These are phyloP conservation scores for Talaromyces sp. DNA, from an alignment of 2,329 filamentous ascomycete genomes.

Conservation along the genomic window DNA sequence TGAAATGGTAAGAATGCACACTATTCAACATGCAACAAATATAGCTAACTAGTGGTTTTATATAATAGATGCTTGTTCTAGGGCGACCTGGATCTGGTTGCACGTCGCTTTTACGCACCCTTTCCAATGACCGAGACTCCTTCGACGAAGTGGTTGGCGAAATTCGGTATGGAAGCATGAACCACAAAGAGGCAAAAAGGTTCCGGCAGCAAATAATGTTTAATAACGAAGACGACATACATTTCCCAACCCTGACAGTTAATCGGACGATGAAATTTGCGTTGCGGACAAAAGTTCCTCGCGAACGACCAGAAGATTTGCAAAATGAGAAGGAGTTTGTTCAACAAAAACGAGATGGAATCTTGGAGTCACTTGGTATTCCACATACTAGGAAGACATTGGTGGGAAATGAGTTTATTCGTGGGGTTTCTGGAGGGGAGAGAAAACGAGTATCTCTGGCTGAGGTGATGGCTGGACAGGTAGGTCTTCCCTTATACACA, in stretches of 20 bases:
- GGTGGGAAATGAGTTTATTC: constrained; percentile 61
- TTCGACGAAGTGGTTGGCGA: constrained; percentile 55
- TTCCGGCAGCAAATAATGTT: constrained; percentile 54
- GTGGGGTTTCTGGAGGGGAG: constrained; percentile 65
- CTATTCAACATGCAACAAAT: neutral
- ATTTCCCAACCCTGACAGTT: constrained; percentile 71
- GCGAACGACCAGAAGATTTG: constrained; percentile 21
- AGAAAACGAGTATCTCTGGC: constrained; percentile 64
- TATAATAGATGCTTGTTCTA: constrained; percentile 56
- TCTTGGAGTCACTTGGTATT: constrained; percentile 27
- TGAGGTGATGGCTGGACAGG: constrained; percentile 50
- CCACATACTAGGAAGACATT: constrained; percentile 58
- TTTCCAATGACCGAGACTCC: constrained; percentile 60
- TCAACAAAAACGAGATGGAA: constrained; percentile 27
- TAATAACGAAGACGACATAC: constrained; percentile 70
- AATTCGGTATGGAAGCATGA: constrained; percentile 50
- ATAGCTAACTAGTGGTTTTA: neutral
- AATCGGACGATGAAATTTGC: constrained; percentile 71
- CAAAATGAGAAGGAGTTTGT: constrained; percentile 26
- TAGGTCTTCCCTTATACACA: neutral
- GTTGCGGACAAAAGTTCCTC: constrained; percentile 45
- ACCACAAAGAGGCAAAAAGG: constrained; percentile 41
- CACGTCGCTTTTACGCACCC: constrained; percentile 64
- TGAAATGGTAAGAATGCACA: constrained; percentile 34
- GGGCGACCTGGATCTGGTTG: constrained; percentile 66